These are phyloP conservation scores for Aureobasidium namibiae DNA, from an alignment of 2,329 filamentous ascomycete genomes.

Conservation along the genomic window DNA sequence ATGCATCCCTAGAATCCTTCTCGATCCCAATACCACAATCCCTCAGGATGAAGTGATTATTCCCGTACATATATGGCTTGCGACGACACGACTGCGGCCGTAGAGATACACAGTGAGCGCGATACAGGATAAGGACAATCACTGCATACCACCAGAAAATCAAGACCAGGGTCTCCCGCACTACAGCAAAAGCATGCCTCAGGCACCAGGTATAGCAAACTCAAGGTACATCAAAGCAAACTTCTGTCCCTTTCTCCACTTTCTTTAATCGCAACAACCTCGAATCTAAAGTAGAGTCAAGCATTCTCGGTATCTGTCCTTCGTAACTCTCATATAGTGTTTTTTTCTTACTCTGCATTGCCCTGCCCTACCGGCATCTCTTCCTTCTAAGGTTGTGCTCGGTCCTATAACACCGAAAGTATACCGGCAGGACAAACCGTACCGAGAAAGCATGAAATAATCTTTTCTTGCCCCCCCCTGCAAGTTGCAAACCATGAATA, in stretches of 20 bases:
- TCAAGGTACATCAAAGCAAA: not conserved
- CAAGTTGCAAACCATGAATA: not conserved
- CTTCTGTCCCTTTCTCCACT: not conserved
- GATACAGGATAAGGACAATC: not conserved
- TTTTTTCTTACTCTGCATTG: not conserved
- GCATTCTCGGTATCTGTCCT: too few relatives aligned
- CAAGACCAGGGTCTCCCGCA: not conserved
- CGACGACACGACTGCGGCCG: not conserved
- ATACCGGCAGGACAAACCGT: not conserved
- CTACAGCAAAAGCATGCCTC: not conserved
- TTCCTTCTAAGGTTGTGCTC: not conserved
- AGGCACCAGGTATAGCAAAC: not conserved
- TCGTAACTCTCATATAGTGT: not conserved
- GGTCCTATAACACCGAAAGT: constrained; percentile 3
- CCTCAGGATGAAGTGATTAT: not conserved
- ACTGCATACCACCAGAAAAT: not conserved
- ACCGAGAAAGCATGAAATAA: not conserved
- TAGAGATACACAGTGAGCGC: not conserved
- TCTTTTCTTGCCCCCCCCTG: not conserved
- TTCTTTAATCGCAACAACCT: not conserved
- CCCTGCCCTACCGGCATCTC: not conserved
- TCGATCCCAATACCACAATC: not conserved
- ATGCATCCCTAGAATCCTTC: not conserved
- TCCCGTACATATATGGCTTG: not conserved
- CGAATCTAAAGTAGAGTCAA: too few relatives aligned